Evolutionary conservation across 1,139 yeast genomes (phyloP).

Genomic region (Blastobotrys illinoisensis): DNA sequence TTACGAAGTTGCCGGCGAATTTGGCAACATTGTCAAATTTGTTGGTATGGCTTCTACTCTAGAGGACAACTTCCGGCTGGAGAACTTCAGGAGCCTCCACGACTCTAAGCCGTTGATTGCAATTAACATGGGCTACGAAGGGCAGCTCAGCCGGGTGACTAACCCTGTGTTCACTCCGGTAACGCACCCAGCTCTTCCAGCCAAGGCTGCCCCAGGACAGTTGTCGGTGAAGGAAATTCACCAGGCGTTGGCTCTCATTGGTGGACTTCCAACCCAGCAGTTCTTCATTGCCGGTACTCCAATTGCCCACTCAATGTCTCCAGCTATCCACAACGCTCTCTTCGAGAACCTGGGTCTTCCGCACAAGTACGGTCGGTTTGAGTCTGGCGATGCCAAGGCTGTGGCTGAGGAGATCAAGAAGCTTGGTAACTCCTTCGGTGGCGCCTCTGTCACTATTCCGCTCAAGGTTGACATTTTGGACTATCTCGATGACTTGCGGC

Average conservation of each 20-base stretch:
- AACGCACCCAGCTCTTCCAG: constrained; percentile 60
- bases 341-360: constrained; percentile 72
- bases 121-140: constrained; percentile 71
- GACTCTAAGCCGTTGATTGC: constrained; percentile 64
- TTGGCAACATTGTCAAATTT: constrained; percentile 74
- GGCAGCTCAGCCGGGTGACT: constrained; percentile 73
- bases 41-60: constrained; percentile 68
- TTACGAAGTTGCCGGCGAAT: constrained; percentile 58
- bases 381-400: constrained; percentile 55
- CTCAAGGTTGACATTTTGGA: constrained; percentile 73
- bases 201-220: constrained; percentile 75
- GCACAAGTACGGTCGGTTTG: constrained; percentile 62
- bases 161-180: constrained; percentile 79
- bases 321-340: constrained; percentile 74
- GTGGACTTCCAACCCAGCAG: constrained; percentile 51
- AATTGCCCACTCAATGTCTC: constrained; percentile 81
- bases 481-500: constrained; percentile 51
- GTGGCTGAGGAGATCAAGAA: constrained; percentile 42
- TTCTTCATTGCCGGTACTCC: constrained; percentile 83
- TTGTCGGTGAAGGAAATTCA: constrained; percentile 53
- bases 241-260: constrained; percentile 52
- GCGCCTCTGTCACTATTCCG: constrained; percentile 89
- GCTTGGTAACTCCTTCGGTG: constrained; percentile 64
- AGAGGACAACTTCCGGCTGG: constrained; percentile 66
- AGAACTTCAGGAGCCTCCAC: constrained; percentile 51